Percentiles rank a stretch among this genome's conserved stretches.
These are phyloP conservation scores for Quercus mongolica DNA, from an alignment of 306 rosid species.

Conservation along the genomic window DNA sequence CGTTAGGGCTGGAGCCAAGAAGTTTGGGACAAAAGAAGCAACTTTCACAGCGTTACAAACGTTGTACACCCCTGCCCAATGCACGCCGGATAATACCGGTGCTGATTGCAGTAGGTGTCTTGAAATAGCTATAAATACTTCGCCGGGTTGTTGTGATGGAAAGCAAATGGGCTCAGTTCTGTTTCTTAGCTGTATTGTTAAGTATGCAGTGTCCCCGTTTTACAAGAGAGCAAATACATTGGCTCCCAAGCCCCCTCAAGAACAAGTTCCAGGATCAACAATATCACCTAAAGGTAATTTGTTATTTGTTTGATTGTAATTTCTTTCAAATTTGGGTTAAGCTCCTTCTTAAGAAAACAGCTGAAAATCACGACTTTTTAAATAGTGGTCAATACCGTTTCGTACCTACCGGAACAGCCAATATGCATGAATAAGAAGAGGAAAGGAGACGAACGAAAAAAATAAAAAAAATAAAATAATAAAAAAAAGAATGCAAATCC, in stretches of 20 bases:
- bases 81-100: constrained; percentile 20
- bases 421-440: no score
- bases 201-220: not conserved
- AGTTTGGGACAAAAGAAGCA: constrained; percentile 22
- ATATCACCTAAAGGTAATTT: not conserved
- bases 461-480: no score
- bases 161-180: constrained; percentile 6
- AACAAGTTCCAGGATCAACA: not conserved
- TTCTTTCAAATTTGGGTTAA: no score
- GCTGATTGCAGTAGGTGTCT: constrained; percentile 17
- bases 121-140: not conserved
- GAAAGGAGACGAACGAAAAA: no score
- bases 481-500: no score
- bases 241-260: no score
- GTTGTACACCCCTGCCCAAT: constrained; percentile 31
- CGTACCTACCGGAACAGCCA: no score
- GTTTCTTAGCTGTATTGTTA: constrained; percentile 12
- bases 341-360: no score
- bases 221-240: not conserved
- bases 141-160: constrained; percentile 10
- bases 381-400: no score
- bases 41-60: constrained; percentile 13
- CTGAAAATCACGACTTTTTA: no score
- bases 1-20: constrained; percentile 8
- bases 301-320: no score